phyloP scores from a whole-genome alignment of 225 moss, liverwort and hornwort genomes.

The Bryoerythrophyllum caledonicum region DNA sequence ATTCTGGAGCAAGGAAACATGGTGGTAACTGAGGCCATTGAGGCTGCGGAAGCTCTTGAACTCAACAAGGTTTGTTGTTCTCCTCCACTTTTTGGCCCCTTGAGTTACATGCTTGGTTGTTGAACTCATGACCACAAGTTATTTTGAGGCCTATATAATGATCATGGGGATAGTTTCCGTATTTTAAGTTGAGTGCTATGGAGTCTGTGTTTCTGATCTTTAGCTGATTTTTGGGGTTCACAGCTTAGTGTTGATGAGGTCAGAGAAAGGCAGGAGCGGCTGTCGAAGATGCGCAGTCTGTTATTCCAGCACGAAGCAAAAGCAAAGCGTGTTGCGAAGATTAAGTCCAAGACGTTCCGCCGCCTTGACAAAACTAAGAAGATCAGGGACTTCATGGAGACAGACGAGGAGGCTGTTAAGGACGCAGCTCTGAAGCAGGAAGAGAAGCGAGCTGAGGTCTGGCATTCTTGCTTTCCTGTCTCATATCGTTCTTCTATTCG shows the following conservation, averaged over 20 bases:
- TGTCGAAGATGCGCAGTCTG: slow-evolving; percentile 90
- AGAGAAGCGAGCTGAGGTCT: slow-evolving; percentile 77
- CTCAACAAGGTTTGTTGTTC: slow-evolving; percentile 74
- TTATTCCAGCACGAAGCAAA: slow-evolving; percentile 87
- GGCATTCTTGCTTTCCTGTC: slow-evolving; percentile 4
- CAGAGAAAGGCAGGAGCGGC: slow-evolving; percentile 77
- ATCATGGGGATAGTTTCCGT: neutral
- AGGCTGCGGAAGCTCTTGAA: slow-evolving; percentile 78
- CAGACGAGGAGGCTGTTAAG: slow-evolving; percentile 84
- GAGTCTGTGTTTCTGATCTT: slow-evolving; percentile 24
- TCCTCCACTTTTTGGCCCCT: neutral
- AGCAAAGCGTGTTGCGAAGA: slow-evolving; percentile 83
- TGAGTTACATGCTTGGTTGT: slow-evolving; percentile 7
- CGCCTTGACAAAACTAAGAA: slow-evolving; percentile 69
- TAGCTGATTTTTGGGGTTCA: neutral
- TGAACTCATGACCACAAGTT: neutral
- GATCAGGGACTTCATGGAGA: slow-evolving; percentile 67
- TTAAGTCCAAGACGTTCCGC: slow-evolving; percentile 92
- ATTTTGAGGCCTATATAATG: neutral
- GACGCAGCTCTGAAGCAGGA: slow-evolving; percentile 87
- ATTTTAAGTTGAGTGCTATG: neutral
- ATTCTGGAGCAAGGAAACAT: slow-evolving; percentile 68
- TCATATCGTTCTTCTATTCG: neutral
- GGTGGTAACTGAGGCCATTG: slow-evolving; percentile 49
- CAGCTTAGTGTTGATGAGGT: slow-evolving; percentile 97